Percentiles rank a stretch among this genome's conserved stretches.
These are phyloP conservation scores for Terfezia claveryi DNA, from an alignment of 495 filamentous ascomycete genomes.

Conservation along the genomic window DNA sequence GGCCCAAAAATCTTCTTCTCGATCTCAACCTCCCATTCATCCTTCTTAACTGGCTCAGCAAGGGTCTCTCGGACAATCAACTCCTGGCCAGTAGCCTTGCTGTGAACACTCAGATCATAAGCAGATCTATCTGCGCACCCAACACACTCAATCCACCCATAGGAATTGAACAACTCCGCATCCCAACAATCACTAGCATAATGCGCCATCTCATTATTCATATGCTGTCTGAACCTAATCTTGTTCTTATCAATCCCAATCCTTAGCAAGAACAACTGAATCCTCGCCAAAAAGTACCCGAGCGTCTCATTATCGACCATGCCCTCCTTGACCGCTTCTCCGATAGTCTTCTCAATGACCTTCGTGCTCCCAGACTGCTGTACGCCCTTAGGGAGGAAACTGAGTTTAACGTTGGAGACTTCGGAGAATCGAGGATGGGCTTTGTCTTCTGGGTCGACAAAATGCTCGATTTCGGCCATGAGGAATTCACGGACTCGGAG, in stretches of 20 bases:
- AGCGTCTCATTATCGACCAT: conserved; percentile 49
- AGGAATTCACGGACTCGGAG: conserved; percentile 59
- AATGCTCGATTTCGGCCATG: conserved; percentile 71
- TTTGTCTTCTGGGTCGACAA: conserved; percentile 54
- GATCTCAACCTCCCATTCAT: conserved; percentile 38
- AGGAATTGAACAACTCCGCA: conserved; percentile 40
- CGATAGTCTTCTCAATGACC: conserved; percentile 32
- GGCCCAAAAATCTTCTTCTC: conserved; percentile 47
- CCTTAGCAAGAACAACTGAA: conserved; percentile 38
- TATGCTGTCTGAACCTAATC: conserved; percentile 46
- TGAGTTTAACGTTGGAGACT: conserved; percentile 39
- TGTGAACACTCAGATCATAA: conserved; percentile 43
- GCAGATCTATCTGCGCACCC: conserved; percentile 48
- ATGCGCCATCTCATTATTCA: conserved; percentile 55
- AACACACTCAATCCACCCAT: conserved; percentile 52
- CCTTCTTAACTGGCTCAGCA: conserved; percentile 31
- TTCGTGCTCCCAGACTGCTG: conserved; percentile 39
- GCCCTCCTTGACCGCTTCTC: conserved; percentile 34
- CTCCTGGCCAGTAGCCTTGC: conserved; percentile 36
- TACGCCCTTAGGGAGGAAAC: conserved; percentile 34
- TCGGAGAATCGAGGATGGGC: conserved; percentile 48
- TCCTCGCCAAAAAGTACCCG: conserved; percentile 45
- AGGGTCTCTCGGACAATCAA: conserved; percentile 36
- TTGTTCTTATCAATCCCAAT: conserved; percentile 40
- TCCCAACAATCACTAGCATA: conserved; percentile 53